These are phyloP conservation scores for Pneumocystis murina DNA, from an alignment of 1,139 yeast species.

Conservation along the genomic window DNA sequence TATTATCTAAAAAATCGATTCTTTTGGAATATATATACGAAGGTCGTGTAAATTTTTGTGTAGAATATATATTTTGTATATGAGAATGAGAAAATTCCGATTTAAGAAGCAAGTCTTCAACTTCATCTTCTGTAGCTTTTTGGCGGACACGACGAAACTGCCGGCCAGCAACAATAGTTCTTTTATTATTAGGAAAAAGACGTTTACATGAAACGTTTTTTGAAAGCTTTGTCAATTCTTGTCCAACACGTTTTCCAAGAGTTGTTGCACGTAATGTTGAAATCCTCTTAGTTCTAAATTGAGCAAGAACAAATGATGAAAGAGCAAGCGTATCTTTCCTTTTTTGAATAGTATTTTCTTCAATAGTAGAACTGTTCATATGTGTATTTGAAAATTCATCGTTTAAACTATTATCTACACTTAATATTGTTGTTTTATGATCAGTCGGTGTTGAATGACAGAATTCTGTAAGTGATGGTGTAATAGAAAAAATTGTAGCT, in stretches of 20 bases:
- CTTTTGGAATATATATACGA: neutral
- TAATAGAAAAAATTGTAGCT: neutral
- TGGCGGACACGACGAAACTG: neutral
- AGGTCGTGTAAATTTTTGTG: neutral
- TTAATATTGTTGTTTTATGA: neutral
- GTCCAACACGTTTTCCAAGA: neutral
- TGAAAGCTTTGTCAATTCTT: neutral
- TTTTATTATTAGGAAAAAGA: neutral
- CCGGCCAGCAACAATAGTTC: neutral
- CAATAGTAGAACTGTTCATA: neutral
- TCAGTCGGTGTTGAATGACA: neutral
- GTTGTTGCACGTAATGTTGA: neutral
- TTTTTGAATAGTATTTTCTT: neutral
- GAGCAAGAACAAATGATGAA: slow-evolving; percentile 1
- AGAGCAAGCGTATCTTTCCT: neutral
- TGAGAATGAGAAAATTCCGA: neutral
- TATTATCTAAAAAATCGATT: neutral
- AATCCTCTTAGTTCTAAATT: neutral
- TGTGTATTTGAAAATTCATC: neutral
- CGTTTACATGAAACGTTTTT: neutral
- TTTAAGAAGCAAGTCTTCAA: neutral
- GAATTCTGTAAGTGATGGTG: neutral
- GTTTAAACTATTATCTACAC: neutral
- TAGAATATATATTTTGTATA: neutral
- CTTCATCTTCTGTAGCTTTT: neutral